phyloP scores from a whole-genome alignment of 2,329 filamentous ascomycete genomes.

The Monosporascus cannonballus region DNA sequence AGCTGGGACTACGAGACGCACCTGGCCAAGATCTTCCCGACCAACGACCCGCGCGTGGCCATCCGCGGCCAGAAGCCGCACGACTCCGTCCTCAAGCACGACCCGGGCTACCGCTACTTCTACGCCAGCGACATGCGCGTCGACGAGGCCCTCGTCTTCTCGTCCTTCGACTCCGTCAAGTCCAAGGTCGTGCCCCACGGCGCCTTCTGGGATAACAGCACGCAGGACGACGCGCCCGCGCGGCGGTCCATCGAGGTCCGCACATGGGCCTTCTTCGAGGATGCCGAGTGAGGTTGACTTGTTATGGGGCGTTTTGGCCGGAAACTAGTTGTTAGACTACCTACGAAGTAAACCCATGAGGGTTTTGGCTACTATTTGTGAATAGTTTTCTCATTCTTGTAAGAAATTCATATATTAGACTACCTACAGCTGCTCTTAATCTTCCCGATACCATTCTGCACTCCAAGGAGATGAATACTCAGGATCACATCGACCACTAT shows the following conservation, averaged over 20 bases:
- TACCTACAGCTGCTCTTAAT: no score
- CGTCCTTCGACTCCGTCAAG: conserved; percentile 23
- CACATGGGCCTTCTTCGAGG: conserved; percentile 22
- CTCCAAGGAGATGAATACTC: no score
- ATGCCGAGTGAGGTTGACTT: background rate
- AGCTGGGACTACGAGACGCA: conserved; percentile 21
- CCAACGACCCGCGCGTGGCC: conserved; percentile 19
- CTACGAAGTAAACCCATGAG: no score
- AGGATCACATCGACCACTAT: no score
- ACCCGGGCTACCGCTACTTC: conserved; percentile 22
- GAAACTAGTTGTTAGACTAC: no score
- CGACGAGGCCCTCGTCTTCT: conserved; percentile 23
- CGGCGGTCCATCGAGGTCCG: conserved; percentile 24
- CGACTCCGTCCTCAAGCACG: conserved; percentile 21
- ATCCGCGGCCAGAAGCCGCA: conserved; percentile 21
- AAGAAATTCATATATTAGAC: no score
- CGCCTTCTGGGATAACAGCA: conserved; percentile 24
- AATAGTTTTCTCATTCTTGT: no score
- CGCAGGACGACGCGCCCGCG: conserved; percentile 16
- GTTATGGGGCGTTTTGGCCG: background rate
- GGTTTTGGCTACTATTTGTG: no score
- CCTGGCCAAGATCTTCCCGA: conserved; percentile 18
- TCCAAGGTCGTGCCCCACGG: conserved; percentile 22
- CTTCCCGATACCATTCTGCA: no score
- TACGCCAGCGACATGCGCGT: conserved; percentile 20